phyloP scores from a whole-genome alignment of 2,329 filamentous ascomycete genomes.

The Colletotrichum sp. region DNA sequence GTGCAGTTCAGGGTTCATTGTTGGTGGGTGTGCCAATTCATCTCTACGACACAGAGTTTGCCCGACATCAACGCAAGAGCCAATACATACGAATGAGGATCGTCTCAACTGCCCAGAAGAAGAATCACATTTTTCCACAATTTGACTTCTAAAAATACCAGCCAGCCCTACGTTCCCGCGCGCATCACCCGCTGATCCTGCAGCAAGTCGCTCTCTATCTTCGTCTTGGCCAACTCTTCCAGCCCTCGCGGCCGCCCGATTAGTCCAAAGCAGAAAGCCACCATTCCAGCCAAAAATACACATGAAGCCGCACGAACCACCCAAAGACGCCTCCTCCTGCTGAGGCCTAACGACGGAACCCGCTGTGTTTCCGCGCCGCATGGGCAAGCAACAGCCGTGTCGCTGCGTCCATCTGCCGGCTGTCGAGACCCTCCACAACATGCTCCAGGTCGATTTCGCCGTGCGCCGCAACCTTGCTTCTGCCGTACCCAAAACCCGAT shows the following conservation, averaged over 20 bases:
- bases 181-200: background rate
- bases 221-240: background rate
- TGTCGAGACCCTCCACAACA: background rate
- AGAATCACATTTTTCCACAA: background rate
- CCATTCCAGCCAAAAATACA: background rate
- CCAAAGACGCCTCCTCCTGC: background rate
- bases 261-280: background rate
- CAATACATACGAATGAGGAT: background rate
- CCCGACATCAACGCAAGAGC: background rate
- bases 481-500: background rate
- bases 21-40: background rate
- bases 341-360: background rate
- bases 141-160: background rate
- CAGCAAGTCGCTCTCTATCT: background rate
- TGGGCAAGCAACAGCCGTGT: slow-evolving; percentile 1
- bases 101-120: background rate
- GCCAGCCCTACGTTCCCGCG: background rate
- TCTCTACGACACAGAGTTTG: background rate
- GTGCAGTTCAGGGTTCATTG: background rate
- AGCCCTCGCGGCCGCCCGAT: background rate
- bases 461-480: background rate
- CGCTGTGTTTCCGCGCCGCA: background rate
- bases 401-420: slow-evolving; percentile 3
- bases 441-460: background rate
- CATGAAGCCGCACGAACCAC: background rate